Percentiles rank a stretch among this genome's conserved stretches.
Evolutionary conservation across 2,329 filamentous ascomycete genomes (phyloP).

Genomic region (Claviceps cyperi): DNA sequence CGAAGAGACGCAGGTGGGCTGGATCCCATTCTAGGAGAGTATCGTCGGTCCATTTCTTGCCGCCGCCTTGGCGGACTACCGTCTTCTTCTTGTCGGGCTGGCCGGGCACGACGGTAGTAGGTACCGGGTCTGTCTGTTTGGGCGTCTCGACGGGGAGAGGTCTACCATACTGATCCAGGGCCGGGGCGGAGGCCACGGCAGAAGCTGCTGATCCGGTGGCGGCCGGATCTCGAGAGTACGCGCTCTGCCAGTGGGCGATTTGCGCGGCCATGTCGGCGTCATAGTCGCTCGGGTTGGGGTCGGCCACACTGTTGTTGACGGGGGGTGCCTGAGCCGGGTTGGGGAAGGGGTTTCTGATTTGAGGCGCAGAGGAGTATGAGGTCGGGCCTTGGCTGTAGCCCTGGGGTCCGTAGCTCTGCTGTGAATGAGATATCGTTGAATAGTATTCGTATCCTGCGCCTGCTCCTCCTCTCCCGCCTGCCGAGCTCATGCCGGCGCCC

Average conservation of each 20-base stretch:
- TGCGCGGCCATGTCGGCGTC: constrained; percentile 79
- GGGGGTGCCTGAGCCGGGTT: constrained; percentile 34
- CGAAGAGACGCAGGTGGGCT: constrained; percentile 83
- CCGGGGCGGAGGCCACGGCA: constrained; percentile 12
- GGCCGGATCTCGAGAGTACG: constrained; percentile 41
- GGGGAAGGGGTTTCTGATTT: constrained; percentile 72
- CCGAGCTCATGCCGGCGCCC: constrained; percentile 12
- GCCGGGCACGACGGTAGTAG: constrained; percentile 30
- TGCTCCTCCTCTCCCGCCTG: background rate
- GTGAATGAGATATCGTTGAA: constrained; percentile 12
- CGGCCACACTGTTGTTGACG: constrained; percentile 15
- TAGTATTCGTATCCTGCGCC: constrained; percentile 3
- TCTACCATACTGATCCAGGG: constrained; percentile 20
- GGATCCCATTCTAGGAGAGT: constrained; percentile 92
- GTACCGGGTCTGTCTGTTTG: constrained; percentile 15
- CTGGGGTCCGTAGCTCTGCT: constrained; percentile 17
- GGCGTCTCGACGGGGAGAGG: constrained; percentile 14
- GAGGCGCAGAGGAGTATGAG: constrained; percentile 32
- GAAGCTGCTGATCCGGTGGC: constrained; percentile 14
- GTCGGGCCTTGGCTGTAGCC: constrained; percentile 22
- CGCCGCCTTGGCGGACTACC: constrained; percentile 75
- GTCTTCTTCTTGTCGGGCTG: constrained; percentile 61
- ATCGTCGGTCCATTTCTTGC: constrained; percentile 83
- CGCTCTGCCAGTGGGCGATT: constrained; percentile 89
- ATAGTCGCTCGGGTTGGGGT: constrained; percentile 21